Evolutionary conservation across 345 rosid genomes (phyloP).

Genomic region (Angophora floribunda): DNA sequence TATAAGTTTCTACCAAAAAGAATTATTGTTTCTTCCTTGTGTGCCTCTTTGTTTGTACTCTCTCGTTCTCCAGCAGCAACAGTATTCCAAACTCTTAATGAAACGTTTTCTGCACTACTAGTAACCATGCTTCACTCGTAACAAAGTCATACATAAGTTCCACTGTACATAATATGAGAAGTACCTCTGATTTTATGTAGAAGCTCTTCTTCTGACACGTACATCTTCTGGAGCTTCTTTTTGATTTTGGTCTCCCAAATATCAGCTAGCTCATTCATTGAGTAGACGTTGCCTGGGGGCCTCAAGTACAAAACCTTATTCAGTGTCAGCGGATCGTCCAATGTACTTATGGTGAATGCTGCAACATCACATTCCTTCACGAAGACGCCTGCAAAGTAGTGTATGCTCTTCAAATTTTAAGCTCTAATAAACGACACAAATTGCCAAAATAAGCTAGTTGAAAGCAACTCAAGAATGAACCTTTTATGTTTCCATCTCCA

Average conservation of each 20-base stretch:
- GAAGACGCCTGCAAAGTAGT: slow-evolving; percentile 40
- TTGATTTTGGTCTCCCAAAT: slow-evolving; percentile 69
- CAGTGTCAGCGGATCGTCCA: slow-evolving; percentile 60
- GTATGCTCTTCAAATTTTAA: background rate
- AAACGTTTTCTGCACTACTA: background rate
- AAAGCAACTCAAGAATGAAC: slow-evolving; percentile 12
- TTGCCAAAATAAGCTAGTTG: background rate
- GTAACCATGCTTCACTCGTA: background rate
- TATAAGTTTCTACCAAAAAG: background rate
- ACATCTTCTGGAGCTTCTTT: slow-evolving; percentile 43
- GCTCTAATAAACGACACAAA: background rate
- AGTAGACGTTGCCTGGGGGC: slow-evolving; percentile 55
- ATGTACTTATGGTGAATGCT: slow-evolving; percentile 41
- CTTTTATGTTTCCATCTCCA: slow-evolving; percentile 67
- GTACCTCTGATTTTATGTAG: slow-evolving; percentile 57
- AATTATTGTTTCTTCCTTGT: background rate
- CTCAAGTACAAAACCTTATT: slow-evolving; percentile 58
- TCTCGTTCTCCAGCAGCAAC: background rate
- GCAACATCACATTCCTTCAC: slow-evolving; percentile 56
- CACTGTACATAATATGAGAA: background rate
- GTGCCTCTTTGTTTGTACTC: background rate
- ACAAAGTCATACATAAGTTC: background rate
- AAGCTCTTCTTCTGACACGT: slow-evolving; percentile 51
- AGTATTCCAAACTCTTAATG: background rate
- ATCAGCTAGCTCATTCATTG: slow-evolving; percentile 55